Conservation (phyloP, 2,329 filamentous ascomycete genomes). For the Pseudohalonectria lignicola region DNA sequence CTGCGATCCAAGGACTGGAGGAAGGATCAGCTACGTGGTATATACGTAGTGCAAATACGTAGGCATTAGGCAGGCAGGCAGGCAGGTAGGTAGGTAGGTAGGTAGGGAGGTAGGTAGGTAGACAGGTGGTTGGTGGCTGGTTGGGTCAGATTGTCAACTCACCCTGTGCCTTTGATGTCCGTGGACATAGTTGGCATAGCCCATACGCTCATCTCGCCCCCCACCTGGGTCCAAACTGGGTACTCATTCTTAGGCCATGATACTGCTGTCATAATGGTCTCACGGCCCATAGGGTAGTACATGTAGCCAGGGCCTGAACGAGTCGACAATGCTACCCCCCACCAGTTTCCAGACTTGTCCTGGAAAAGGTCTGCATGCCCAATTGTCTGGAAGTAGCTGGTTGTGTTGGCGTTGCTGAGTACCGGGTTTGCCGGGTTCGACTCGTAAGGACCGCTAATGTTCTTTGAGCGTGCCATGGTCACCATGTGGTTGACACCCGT, state of each 20-base stretch:
- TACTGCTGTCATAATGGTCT: constrained; percentile 27
- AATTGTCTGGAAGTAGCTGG: constrained; percentile 36
- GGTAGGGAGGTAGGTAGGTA: no score
- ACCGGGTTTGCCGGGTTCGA: constrained; percentile 30
- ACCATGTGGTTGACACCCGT: constrained; percentile 37
- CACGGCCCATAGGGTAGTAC: constrained; percentile 30
- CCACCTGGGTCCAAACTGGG: constrained; percentile 22
- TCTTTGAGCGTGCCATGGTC: constrained; percentile 31
- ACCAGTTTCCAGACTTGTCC: constrained; percentile 29
- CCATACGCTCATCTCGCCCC: constrained; percentile 16
- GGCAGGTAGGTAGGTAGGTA: no score
- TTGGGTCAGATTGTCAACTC: no score
- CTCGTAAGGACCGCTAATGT: constrained; percentile 32
- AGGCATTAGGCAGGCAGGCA: no score
- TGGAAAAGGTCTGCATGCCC: constrained; percentile 48
- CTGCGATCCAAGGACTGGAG: constrained; percentile 14
- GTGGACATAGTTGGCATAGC: constrained; percentile 8
- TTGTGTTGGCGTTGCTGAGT: constrained; percentile 31
- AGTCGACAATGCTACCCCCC: constrained; percentile 27
- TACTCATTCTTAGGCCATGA: constrained; percentile 22
- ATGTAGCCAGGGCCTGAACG: constrained; percentile 24
- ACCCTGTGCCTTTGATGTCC: constrained; percentile 11
- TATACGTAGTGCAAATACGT: no score
- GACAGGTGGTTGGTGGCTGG: no score
- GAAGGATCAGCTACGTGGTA: constrained; percentile 10